Conservation (phyloP, 2,329 filamentous ascomycete species). For the Cryoendolithus antarcticus region DNA sequence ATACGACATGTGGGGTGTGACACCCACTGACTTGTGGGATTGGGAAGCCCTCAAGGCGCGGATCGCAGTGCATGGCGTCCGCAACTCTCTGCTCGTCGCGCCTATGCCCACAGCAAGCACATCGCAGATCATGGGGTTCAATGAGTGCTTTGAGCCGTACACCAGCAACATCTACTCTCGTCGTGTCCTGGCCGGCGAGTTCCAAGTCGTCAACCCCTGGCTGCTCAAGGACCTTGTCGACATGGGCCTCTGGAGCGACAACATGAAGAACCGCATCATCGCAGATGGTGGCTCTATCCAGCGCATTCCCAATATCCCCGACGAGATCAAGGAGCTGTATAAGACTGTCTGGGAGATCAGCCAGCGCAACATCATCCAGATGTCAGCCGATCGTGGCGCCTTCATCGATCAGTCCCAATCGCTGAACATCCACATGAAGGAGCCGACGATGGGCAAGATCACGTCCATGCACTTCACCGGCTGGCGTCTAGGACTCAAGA, state of each 20-base stretch:
- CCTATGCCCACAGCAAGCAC: slow-evolving; percentile 98
- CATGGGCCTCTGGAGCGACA: slow-evolving; percentile 95
- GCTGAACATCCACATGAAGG: slow-evolving; percentile 98
- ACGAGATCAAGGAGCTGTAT: slow-evolving; percentile 92
- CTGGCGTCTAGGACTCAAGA: slow-evolving; percentile 99
- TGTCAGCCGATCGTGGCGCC: slow-evolving; percentile 95
- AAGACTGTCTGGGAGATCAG: slow-evolving; percentile 99
- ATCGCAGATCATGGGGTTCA: slow-evolving; percentile 96
- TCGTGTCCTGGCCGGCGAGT: slow-evolving; percentile 92
- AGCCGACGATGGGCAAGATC: slow-evolving; percentile 99
- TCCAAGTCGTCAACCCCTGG: slow-evolving; percentile 99
- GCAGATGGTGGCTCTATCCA: slow-evolving; percentile 91
- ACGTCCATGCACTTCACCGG: slow-evolving; percentile 99
- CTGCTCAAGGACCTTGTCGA: slow-evolving; percentile 95
- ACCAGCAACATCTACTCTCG: slow-evolving; percentile 99
- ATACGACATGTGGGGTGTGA: slow-evolving; percentile 97
- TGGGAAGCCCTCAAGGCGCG: slow-evolving; percentile 81
- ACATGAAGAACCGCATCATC: slow-evolving; percentile 99
- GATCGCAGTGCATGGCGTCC: slow-evolving; percentile 84
- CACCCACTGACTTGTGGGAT: slow-evolving; percentile 89
- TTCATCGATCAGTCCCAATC: slow-evolving; percentile 99
- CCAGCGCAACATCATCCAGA: slow-evolving; percentile 88
- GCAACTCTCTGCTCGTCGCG: slow-evolving; percentile 88
- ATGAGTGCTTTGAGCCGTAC: slow-evolving; percentile 99
- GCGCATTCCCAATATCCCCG: slow-evolving; percentile 91